Evolutionary conservation across 805 yeast species (phyloP).

Genomic region (Saccharomycopsis fermentans): DNA sequence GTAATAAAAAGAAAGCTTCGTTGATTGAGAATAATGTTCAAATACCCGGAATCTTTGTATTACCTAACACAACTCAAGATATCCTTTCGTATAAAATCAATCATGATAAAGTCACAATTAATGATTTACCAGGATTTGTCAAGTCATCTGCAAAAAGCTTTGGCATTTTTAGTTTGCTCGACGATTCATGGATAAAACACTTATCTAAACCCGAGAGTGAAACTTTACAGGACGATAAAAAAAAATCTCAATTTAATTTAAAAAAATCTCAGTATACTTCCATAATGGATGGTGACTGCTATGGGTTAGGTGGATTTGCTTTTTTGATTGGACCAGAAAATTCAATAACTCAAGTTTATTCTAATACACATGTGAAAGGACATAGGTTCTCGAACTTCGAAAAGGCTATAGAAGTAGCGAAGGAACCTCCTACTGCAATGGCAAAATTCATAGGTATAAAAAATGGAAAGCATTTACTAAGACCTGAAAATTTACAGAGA

Average conservation of each 20-base stretch:
- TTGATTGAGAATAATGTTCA: constrained; percentile 1
- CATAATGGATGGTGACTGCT: constrained; percentile 35
- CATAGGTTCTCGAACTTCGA: constrained; percentile 27
- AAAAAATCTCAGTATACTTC: constrained; percentile 26
- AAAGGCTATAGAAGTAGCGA: constrained; percentile 25
- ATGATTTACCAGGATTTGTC: constrained; percentile 33
- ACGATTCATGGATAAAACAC: constrained; percentile 10
- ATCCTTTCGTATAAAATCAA: constrained; percentile 8
- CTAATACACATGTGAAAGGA: constrained; percentile 34
- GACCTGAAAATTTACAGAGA: constrained; percentile 22
- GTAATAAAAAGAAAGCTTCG: background rate
- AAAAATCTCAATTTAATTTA: constrained; percentile 20
- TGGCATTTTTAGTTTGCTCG: constrained; percentile 5
- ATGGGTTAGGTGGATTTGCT: constrained; percentile 53
- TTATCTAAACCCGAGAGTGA: constrained; percentile 11
- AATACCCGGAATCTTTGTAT: constrained; percentile 13
- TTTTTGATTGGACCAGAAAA: constrained; percentile 45
- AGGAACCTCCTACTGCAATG: constrained; percentile 23
- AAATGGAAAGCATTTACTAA: constrained; percentile 5
- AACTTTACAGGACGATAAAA: constrained; percentile 25
- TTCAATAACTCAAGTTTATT: constrained; percentile 38
- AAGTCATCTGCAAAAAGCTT: background rate
- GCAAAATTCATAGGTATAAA: constrained; percentile 17
- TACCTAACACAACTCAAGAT: constrained; percentile 18
- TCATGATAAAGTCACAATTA: constrained; percentile 15